Conservation (phyloP, 257 asterid genomes). For the Solanum chiquidenum region DNA sequence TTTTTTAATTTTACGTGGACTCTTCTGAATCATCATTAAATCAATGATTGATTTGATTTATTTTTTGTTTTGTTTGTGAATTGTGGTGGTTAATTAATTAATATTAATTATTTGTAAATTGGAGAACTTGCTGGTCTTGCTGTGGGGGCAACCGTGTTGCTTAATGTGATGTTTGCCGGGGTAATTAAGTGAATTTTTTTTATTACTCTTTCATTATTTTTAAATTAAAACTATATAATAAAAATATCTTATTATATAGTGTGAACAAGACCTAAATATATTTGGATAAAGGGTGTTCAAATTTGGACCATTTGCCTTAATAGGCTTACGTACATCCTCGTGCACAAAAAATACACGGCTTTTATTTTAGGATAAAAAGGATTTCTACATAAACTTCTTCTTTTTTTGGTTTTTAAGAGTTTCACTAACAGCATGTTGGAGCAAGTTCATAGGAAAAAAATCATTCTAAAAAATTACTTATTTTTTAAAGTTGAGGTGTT, state of each 20-base stretch:
- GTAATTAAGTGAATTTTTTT: not conserved
- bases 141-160: constrained; percentile 62
- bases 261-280: not conserved
- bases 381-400: too few relatives aligned
- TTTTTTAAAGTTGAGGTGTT: too few relatives aligned
- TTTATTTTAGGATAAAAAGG: not conserved
- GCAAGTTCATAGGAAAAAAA: not conserved
- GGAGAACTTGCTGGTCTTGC: constrained; percentile 80
- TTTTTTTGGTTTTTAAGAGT: not conserved
- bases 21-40: not conserved
- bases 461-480: too few relatives aligned
- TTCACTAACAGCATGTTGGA: not conserved
- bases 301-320: not conserved
- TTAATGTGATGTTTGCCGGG: constrained; percentile 60
- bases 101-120: constrained; percentile 9
- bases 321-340: not conserved
- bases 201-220: not conserved
- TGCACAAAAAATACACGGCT: not conserved
- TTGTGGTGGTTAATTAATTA: not conserved
- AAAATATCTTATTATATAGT: not conserved
- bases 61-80: not conserved
- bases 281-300: not conserved
- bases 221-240: not conserved
- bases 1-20: not conserved
- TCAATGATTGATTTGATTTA: not conserved